These are phyloP conservation scores for Erigeron canadensis DNA, from an alignment of 129 eudicot genomes.

Conservation along the genomic window DNA sequence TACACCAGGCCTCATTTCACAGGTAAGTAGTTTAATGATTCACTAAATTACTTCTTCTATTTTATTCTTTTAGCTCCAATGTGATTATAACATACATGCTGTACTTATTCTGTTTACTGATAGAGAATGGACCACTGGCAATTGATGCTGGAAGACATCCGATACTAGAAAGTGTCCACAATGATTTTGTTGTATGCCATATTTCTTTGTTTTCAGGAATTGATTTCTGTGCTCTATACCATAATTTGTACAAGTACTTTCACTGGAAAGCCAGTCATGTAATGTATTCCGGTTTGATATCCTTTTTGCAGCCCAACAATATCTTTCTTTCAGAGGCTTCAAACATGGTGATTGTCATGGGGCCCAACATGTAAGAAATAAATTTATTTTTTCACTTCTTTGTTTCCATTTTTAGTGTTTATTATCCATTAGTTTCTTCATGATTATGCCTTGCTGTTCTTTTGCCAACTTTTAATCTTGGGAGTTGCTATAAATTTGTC, in stretches of 20 bases:
- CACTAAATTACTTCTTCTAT: not conserved
- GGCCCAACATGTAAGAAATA: constrained; percentile 90
- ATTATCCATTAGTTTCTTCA: not conserved
- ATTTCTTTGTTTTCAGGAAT: constrained; percentile 24
- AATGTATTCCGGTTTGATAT: constrained; percentile 21
- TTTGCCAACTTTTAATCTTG: constrained; percentile 2
- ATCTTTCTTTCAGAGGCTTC: constrained; percentile 96
- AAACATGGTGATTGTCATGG: constrained; percentile 87
- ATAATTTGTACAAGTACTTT: constrained; percentile 10
- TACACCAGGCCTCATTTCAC: constrained; percentile 90
- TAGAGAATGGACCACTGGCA: constrained; percentile 95
- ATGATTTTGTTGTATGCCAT: constrained; percentile 76
- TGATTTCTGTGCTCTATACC: constrained; percentile 4
- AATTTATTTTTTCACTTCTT: not conserved
- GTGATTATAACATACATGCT: constrained; percentile 10
- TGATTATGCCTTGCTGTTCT: constrained; percentile 7
- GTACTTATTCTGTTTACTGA: constrained; percentile 18
- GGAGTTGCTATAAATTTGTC: not conserved
- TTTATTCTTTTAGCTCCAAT: constrained; percentile 6
- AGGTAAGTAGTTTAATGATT: constrained; percentile 38
- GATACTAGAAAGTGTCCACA: constrained; percentile 86
- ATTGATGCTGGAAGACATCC: constrained; percentile 98
- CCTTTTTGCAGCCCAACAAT: constrained; percentile 80
- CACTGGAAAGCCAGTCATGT: constrained; percentile 10
- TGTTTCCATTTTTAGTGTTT: not conserved